Evolutionary conservation across 257 asterid species (phyloP), one percentile per base, ranked within the genome.

Genomic region (Nicotiana tomentosiformis): DNA sequence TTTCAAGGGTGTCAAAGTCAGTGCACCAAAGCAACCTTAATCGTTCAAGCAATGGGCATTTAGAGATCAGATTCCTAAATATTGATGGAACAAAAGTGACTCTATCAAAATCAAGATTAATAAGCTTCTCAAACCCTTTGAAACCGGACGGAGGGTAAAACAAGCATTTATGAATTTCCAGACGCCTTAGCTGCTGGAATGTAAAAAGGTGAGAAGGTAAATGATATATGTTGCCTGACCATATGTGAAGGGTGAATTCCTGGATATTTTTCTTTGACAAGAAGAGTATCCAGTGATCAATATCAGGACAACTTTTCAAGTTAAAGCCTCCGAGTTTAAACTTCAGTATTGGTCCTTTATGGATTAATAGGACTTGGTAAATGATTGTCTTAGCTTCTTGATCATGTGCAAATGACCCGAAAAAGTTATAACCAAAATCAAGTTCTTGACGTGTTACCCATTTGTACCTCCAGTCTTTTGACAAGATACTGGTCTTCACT

Each of bases 51-150:
- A 80, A 82, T 20, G 90, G 91, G 86, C 93, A 88, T 7, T 86
- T 84, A 16, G 90, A 88, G 9, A 89, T 77, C 64, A 91, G 87
- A 66, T 82, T 81, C 66, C 32, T 69, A 10, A 90, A 87, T 5
- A 82, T 76, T 56, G 82, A 85, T 5, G 88, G 86, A 30, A 26
- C 81, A 8, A 91, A 84, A 2, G 58, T 74, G 33, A 87, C 91
- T 18, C 78, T 67, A 1, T 82, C 88, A 81, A 91, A 85, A 66
- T 91, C 92, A 23, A 91, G 92, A 78, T 81, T 87, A 64, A 74
- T 89, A 2, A 91, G 90, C 67, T 89, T 90, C 77, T 46, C 23
- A 18, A 88, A 92, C 35, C 93, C 93, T 83, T 88, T 85, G 81
- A 90, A 91, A 32, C 77, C 88, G 1, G 66, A 78, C 2, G 82